A percentile compares a stretch with the other conserved stretches of the same genome.
These are phyloP conservation scores for Geotrichum carabidarum DNA, from an alignment of 1,139 yeast genomes.

Conservation along the genomic window DNA sequence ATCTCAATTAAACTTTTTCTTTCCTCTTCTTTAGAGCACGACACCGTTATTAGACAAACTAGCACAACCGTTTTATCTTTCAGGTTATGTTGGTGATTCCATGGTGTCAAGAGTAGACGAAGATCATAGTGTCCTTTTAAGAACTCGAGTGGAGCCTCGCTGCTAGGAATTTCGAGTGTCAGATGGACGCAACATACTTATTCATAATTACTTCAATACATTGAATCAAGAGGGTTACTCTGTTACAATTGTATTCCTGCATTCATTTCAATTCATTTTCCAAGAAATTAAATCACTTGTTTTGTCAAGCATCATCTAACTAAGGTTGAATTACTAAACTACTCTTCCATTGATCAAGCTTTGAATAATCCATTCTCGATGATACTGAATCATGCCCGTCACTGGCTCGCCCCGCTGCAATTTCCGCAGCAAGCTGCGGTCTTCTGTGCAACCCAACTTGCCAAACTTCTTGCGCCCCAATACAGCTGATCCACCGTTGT, in stretches of 20 bases:
- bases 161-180: constrained; percentile 52
- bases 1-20: neutral
- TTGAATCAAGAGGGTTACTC: too few species aligned
- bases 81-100: constrained; percentile 35
- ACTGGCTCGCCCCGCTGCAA: constrained; percentile 18
- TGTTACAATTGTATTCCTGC: too few species aligned
- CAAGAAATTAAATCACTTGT: neutral
- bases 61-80: constrained; percentile 13
- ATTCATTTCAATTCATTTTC: too few species aligned
- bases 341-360: constrained; percentile 33
- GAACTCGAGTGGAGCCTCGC: constrained; percentile 52
- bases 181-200: constrained; percentile 47
- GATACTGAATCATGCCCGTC: constrained; percentile 21
- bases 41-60: constrained; percentile 24
- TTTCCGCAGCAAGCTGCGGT: constrained; percentile 11
- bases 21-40: constrained; percentile 8
- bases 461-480: constrained; percentile 4
- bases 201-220: neutral
- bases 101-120: constrained; percentile 42
- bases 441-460: constrained; percentile 10
- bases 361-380: constrained; percentile 35
- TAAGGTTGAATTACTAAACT: constrained; percentile 20
- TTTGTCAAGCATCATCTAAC: neutral
- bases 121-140: constrained; percentile 42
- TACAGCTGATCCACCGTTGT: neutral